Evolutionary conservation across 306 rosid species (phyloP), one percentile per base, ranked within the genome.

Genomic region (Delonix regia): DNA sequence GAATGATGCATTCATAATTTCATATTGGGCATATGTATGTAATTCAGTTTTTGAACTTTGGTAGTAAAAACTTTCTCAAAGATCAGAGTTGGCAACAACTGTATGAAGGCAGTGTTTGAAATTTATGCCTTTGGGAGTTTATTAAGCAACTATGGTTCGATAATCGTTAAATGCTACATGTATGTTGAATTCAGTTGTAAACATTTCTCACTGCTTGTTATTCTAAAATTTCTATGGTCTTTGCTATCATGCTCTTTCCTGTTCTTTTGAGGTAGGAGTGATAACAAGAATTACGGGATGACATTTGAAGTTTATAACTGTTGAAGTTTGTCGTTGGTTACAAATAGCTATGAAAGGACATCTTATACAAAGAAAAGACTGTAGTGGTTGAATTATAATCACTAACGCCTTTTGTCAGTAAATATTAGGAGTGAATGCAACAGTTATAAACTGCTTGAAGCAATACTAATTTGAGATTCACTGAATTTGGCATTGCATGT

Each of bases 121-220:
- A 74, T 56, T 47, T 70, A 22, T 55, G n/a, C 30, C 36, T 15
- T 59, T 16, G 55, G 22, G 52, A 38, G n/a, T 71, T 70, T 30
- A 36, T 47, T 45, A 4, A 9, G 61, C 8, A 36, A 9, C 1
- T 36, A 7, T 69, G 44, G 42, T 76, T 53, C 60, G 28, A 13
- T 55, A 21, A 47, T 6, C 44, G 67, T 79, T 79, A 64, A 55
- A 53, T 56, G 52, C 61, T 64, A 64, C 71, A 55, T 19, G 59
- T 10, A 39, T 57, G 42, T 16, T 66, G 28, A 66, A 73, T 55
- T 48, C 60, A 11, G 48, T 57, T 3, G 5, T 66, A 52, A 25
- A 45, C 27, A 65, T 44, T 28, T 41, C 51, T 71, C 16, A 65
- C 49, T 52, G 3, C 21, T 15, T 22, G 9, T 11, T 9, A 42